These are phyloP conservation scores for Vitis hybrid DNA, from an alignment of 177 flowering plant species.

Conservation along the genomic window DNA sequence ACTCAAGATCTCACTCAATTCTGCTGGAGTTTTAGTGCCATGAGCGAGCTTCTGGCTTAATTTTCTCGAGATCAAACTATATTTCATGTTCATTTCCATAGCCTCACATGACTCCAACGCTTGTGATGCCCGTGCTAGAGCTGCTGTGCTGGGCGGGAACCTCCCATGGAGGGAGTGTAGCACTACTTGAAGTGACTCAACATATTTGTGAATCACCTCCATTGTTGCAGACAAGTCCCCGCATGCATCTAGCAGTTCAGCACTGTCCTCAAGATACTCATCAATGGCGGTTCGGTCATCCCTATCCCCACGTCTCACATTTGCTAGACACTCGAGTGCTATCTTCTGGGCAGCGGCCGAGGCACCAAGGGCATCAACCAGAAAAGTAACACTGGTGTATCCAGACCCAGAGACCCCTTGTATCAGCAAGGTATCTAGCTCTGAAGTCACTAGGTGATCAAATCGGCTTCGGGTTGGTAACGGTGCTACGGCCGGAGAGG, in stretches of 20 bases:
- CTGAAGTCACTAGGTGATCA: slow-evolving; percentile 12
- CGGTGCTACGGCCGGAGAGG: slow-evolving; percentile 32
- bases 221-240: slow-evolving; percentile 23
- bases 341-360: slow-evolving; percentile 21
- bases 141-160: slow-evolving; percentile 4
- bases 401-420: background rate
- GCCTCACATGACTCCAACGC: slow-evolving; percentile 19
- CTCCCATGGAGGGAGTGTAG: slow-evolving; percentile 20
- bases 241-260: slow-evolving; percentile 37
- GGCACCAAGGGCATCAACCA: slow-evolving; percentile 23
- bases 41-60: slow-evolving; percentile 14
- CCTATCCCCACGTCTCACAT: background rate
- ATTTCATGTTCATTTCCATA: slow-evolving; percentile 21
- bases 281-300: slow-evolving; percentile 15
- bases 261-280: slow-evolving; percentile 23
- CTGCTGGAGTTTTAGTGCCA: too few species aligned
- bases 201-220: slow-evolving; percentile 23
- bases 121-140: slow-evolving; percentile 14
- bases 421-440: slow-evolving; percentile 20
- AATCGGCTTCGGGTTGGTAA: slow-evolving; percentile 25
- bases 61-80: slow-evolving; percentile 20
- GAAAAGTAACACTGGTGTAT: slow-evolving; percentile 16
- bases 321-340: slow-evolving; percentile 13
- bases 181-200: slow-evolving; percentile 17
- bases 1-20: slow-evolving; percentile 23